Evolutionary conservation across 345 rosid species (phyloP), one percentile per base, ranked within the genome.

Genomic region (Stellera chamaejasme): DNA sequence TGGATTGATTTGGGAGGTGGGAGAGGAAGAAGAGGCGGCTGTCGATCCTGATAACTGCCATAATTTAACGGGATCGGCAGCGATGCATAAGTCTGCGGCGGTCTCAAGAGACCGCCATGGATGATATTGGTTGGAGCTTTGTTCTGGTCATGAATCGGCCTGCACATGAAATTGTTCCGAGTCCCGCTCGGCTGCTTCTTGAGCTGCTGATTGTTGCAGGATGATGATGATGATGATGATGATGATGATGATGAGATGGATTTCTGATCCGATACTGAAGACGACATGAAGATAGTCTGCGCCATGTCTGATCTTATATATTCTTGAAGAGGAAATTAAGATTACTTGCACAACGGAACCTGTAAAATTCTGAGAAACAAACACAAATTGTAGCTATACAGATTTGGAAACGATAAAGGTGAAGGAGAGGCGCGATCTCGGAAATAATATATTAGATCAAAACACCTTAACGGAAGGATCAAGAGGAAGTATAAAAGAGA

Each of bases 1-100:
- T 74, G 65, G 11, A 58, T 76, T 1, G 65, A 67, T 13, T 27
- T 54, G 16, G 69, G 26, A 23, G 64, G 50, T 12, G 90, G 90
- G 15, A 79, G 81, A 59, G 90, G 95, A 60, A 83, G 88, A 53
- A 83, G 90, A 12, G 90, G 95, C 16, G 68, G 82, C 3, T 57
- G 61, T 0, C 13, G 66, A 7, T 5, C 54, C 10, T 45, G 68
- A 10, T 54, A 54, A 27, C 42, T 46, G 5, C 46, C 54, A 61
- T 66, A 51, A 10, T 19, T 19, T 0, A 42, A 10, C 25, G 26
- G 50, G 57, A 10, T 53, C 14, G 42, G 16, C 50, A 27, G 50
- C 43, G 69, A 52, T 49, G 43, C 47, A 6, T 63, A 14, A 13
- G 56, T 74, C 2, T 79, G 74, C 45, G 78, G 77, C 52, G 65